A percentile compares a stretch with the other conserved stretches of the same genome.
Evolutionary conservation across 169 alveolate genomes (phyloP).

Genomic region (Eimeria falciformis): DNA sequence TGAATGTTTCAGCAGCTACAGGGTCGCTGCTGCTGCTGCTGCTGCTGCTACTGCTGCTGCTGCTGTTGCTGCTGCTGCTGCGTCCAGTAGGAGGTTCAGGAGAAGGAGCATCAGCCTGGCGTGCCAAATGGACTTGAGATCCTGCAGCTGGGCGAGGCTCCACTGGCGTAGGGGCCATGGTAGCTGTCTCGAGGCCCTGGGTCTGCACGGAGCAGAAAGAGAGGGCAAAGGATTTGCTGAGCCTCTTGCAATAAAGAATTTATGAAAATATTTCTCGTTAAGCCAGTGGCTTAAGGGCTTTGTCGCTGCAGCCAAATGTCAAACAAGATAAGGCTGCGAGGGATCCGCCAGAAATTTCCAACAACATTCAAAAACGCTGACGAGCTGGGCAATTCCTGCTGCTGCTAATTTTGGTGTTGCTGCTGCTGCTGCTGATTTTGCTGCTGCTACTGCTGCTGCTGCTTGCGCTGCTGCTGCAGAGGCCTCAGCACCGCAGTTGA

Average conservation of each 20-base stretch:
- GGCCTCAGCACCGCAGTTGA: background rate
- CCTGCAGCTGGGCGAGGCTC: too few species aligned
- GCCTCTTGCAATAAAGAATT: background rate
- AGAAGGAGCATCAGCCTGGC: too few species aligned
- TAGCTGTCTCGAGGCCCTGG: background rate
- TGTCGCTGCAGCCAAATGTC: background rate
- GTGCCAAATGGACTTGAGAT: too few species aligned
- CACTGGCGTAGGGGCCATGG: too few species aligned
- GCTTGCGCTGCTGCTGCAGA: background rate
- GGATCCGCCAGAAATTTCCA: background rate
- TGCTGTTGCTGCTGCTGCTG: background rate
- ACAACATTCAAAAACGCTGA: background rate
- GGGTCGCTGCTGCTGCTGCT: background rate
- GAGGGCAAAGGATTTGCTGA: background rate
- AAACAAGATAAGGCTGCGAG: background rate
- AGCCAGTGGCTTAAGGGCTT: too few species aligned
- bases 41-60: background rate
- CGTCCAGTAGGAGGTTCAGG: too few species aligned
- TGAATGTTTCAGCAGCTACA: background rate
- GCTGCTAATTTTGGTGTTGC: slow-evolving; percentile 11
- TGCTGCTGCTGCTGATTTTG: background rate
- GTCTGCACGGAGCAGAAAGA: background rate
- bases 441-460: slow-evolving; percentile 22
- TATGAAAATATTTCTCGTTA: too few species aligned
- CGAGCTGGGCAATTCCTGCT: background rate